Evolutionary conservation across 805 yeast genomes (phyloP).

Genomic region (Cyberlindnera saturnus): DNA sequence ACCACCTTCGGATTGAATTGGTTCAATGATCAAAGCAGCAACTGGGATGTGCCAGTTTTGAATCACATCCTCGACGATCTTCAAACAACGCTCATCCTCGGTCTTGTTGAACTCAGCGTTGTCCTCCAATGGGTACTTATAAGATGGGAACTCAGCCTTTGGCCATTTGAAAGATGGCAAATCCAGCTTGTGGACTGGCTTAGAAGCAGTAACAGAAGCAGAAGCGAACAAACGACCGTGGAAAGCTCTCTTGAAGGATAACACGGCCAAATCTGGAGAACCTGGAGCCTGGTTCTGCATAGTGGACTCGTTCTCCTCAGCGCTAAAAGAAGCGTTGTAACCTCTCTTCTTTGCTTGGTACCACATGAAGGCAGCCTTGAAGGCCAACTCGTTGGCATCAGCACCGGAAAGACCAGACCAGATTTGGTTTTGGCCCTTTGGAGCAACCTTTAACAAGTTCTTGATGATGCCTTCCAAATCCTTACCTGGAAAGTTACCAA

Average conservation of each 20-base stretch:
- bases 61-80: conserved; percentile 66
- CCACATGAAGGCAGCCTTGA: conserved; percentile 83
- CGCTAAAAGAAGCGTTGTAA: conserved; percentile 48
- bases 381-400: conserved; percentile 85
- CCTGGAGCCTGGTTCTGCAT: conserved; percentile 88
- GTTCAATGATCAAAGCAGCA: conserved; percentile 88
- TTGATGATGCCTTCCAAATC: conserved; percentile 53
- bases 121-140: conserved; percentile 77
- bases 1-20: conserved; percentile 89
- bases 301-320: conserved; percentile 62
- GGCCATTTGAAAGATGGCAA: conserved; percentile 97
- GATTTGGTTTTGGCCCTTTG: conserved; percentile 65
- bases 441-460: conserved; percentile 56
- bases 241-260: conserved; percentile 85
- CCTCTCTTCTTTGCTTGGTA: conserved; percentile 69
- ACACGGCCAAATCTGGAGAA: conserved; percentile 76
- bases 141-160: conserved; percentile 84
- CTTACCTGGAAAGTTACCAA: conserved; percentile 72
- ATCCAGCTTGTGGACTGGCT: conserved; percentile 90
- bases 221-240: conserved; percentile 94
- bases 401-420: conserved; percentile 85
- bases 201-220: conserved; percentile 86
- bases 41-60: conserved; percentile 67
- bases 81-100: conserved; percentile 81
- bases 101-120: conserved; percentile 54